Evolutionary conservation across 2,329 filamentous ascomycete genomes (phyloP).

Genomic region (Monilinia laxa): DNA sequence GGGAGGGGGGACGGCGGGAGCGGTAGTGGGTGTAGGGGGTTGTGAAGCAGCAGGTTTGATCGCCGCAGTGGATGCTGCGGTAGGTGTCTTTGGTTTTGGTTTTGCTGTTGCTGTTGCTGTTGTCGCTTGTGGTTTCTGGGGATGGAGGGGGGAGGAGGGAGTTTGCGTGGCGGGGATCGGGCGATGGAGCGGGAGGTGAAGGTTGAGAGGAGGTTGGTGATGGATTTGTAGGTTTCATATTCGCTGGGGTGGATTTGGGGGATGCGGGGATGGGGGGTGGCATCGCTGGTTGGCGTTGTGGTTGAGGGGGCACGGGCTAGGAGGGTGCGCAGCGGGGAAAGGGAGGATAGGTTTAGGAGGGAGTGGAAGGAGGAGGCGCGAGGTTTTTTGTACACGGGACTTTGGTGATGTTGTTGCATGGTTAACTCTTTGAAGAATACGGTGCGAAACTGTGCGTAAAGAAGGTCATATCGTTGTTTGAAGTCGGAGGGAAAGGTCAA

Average conservation of each 20-base stretch:
- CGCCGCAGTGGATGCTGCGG: conserved; percentile 18
- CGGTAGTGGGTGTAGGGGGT: conserved; percentile 17
- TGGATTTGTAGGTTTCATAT: background rate
- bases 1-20: background rate
- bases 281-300: background rate
- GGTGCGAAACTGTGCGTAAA: background rate
- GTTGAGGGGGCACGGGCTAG: background rate
- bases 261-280: background rate
- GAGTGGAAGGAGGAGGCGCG: conserved; percentile 4
- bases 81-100: background rate
- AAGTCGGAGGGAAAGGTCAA: background rate
- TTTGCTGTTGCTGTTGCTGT: too few species aligned
- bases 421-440: background rate
- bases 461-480: background rate
- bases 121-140: too few species aligned
- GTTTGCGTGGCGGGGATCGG: background rate
- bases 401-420: conserved; percentile 4
- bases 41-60: conserved; percentile 15
- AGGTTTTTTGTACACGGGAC: background rate
- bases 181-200: conserved; percentile 11
- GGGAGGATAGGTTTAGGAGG: background rate
- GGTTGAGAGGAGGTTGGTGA: background rate
- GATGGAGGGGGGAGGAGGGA: background rate
- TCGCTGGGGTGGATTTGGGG: conserved; percentile 14
- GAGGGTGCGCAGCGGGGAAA: conserved; percentile 1